phyloP scores from a whole-genome alignment of 108 stramenopile genomes.

The Cyclostephanos invisitatus region DNA sequence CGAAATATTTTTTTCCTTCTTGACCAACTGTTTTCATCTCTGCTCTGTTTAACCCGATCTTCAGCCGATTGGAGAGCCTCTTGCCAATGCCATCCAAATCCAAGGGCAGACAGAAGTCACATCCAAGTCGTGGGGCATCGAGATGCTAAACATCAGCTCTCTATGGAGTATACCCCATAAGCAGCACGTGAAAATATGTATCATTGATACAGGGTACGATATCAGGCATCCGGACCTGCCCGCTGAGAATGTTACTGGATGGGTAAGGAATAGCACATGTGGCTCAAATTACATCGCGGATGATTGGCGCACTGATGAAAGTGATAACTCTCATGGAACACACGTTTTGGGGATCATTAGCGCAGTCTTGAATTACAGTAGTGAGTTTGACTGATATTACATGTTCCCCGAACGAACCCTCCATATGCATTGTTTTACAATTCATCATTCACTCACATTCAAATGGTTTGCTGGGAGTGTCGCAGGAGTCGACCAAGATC shows the following conservation, averaged over 20 bases:
- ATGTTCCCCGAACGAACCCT: no score
- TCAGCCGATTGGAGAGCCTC: no score
- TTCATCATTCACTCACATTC: no score
- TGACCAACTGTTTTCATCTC: no score
- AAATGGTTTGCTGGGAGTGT: neutral
- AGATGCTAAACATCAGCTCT: conserved; percentile 37
- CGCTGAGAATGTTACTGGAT: conserved; percentile 26
- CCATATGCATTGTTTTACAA: no score
- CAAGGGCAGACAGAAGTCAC: no score
- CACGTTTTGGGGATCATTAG: conserved; percentile 48
- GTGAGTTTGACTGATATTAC: no score
- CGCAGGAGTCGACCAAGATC: conserved; percentile 17
- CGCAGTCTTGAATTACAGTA: conserved; percentile 34
- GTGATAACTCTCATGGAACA: conserved; percentile 43
- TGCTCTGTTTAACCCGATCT: no score
- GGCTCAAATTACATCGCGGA: conserved; percentile 4
- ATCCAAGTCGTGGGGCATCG: conserved; percentile 48
- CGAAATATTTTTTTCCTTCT: no score
- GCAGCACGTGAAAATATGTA: conserved; percentile 46
- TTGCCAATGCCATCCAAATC: no score
- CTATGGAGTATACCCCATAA: conserved; percentile 18
- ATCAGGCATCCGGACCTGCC: conserved; percentile 55
- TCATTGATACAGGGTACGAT: conserved; percentile 63
- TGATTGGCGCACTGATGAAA: conserved; percentile 49
- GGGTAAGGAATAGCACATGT: conserved; percentile 8